Percentiles rank a stretch among this genome's conserved stretches.
Evolutionary conservation across 495 filamentous ascomycete species (phyloP).

Genomic region (Penicillium antarcticum): DNA sequence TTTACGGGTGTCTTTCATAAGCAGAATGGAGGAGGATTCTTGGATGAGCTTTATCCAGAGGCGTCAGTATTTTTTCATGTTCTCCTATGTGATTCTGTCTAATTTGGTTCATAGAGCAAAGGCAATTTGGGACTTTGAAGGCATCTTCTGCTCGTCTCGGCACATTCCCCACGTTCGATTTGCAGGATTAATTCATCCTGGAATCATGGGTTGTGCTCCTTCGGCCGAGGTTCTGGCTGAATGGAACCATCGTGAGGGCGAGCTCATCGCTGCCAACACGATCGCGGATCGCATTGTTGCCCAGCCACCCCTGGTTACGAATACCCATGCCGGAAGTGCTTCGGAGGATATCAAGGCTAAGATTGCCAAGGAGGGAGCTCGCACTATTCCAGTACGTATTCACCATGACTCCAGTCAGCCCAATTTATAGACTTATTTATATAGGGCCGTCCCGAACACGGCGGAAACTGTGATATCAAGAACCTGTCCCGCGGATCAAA

Average conservation of each 20-base stretch:
- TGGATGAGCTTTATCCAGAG: slow-evolving; percentile 86
- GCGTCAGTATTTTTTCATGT: slow-evolving; percentile 45
- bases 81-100: background rate
- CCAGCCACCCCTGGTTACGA: slow-evolving; percentile 67
- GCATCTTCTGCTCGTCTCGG: slow-evolving; percentile 85
- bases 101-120: slow-evolving; percentile 57
- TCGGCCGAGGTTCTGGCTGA: slow-evolving; percentile 63
- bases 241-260: slow-evolving; percentile 79
- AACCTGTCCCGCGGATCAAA: slow-evolving; percentile 82
- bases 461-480: slow-evolving; percentile 85
- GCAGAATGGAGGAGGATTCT: slow-evolving; percentile 85
- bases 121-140: slow-evolving; percentile 97
- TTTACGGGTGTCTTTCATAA: slow-evolving; percentile 84
- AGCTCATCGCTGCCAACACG: slow-evolving; percentile 66
- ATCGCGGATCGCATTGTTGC: slow-evolving; percentile 73
- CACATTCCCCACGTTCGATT: slow-evolving; percentile 90
- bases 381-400: slow-evolving; percentile 72
- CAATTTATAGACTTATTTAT: background rate
- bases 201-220: slow-evolving; percentile 89
- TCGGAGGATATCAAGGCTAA: slow-evolving; percentile 60
- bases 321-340: slow-evolving; percentile 70
- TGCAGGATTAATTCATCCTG: slow-evolving; percentile 89
- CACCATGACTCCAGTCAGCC: background rate
- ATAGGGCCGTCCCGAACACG: slow-evolving; percentile 50
- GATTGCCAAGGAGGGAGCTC: slow-evolving; percentile 80